Conservation (phyloP, 768 basidiomycete species). For the Phallus indusiatus region DNA sequence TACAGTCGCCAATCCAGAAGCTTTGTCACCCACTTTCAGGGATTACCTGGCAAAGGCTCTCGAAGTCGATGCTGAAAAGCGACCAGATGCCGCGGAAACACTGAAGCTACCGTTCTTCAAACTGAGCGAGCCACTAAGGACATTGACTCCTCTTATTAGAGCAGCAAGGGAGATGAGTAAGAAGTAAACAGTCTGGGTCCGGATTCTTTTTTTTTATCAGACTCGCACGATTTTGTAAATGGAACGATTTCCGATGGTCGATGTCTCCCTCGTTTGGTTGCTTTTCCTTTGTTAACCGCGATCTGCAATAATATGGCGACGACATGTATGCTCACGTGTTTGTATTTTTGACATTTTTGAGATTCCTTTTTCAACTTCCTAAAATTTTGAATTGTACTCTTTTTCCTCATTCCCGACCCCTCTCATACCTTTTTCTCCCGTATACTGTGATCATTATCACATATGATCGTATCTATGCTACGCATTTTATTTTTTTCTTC, state of each 20-base stretch:
- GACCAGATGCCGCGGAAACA: constrained; percentile 77
- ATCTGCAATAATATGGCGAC: background rate
- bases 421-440: background rate
- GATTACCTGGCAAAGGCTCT: constrained; percentile 84
- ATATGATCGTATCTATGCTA: background rate
- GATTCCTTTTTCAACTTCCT: background rate
- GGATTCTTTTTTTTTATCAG: too few species aligned
- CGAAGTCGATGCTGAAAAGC: constrained; percentile 91
- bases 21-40: constrained; percentile 66
- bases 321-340: background rate
- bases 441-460: background rate
- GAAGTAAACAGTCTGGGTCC: constrained; percentile 11
- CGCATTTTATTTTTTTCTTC: background rate
- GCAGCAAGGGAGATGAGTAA: constrained; percentile 83
- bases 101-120: constrained; percentile 80
- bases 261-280: background rate
- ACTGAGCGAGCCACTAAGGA: constrained; percentile 76
- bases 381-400: background rate
- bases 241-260: background rate
- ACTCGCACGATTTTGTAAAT: background rate
- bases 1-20: constrained; percentile 85
- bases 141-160: constrained; percentile 83
- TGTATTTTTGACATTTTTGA: background rate
- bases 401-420: background rate
- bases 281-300: background rate